Evolutionary conservation across 345 rosid genomes (phyloP).

Genomic region (Psidium friedrichsthalianum): DNA sequence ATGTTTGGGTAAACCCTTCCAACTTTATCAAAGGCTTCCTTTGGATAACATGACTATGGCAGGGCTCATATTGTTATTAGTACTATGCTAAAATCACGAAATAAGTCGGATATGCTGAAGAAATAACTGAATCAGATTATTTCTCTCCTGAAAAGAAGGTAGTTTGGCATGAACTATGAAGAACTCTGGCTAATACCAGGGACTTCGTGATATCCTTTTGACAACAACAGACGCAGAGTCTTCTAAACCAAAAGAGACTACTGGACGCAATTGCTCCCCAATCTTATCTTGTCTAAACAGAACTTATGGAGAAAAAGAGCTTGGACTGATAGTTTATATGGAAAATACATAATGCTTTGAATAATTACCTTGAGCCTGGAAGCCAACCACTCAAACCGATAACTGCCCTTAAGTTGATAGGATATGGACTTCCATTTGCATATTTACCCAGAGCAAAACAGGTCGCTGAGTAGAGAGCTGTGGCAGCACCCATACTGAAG

Average conservation of each 20-base stretch:
- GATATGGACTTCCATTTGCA: slow-evolving; percentile 57
- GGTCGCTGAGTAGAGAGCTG: slow-evolving; percentile 83
- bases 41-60: background rate
- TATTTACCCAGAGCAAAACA: slow-evolving; percentile 61
- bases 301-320: background rate
- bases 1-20: background rate
- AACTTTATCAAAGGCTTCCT: background rate
- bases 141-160: background rate
- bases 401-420: slow-evolving; percentile 46
- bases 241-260: background rate
- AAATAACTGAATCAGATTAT: background rate
- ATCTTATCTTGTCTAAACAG: background rate
- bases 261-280: background rate
- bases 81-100: background rate
- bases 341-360: background rate
- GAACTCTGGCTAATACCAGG: background rate
- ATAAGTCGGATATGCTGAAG: background rate
- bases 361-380: slow-evolving; percentile 68
- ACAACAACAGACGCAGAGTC: background rate
- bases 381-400: slow-evolving; percentile 90
- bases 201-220: background rate
- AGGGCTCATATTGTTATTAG: background rate
- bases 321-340: background rate
- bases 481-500: slow-evolving; percentile 96
- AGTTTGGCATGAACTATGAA: background rate